phyloP scores from a whole-genome alignment of 768 basidiomycete species.

The Leucosporidium creatinivorum region DNA sequence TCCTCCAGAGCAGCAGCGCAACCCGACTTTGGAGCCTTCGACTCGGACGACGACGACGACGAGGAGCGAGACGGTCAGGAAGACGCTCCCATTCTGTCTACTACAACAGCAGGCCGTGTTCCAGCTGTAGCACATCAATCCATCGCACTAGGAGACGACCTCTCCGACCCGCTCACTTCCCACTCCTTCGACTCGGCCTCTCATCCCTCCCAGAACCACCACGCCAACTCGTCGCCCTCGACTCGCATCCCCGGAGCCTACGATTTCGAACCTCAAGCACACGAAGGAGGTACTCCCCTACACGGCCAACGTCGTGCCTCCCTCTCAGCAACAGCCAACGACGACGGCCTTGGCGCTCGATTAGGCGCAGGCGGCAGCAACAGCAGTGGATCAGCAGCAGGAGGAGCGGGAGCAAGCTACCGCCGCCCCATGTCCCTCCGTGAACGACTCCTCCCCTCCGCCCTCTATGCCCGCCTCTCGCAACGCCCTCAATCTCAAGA shows the following conservation, averaged over 20 bases:
- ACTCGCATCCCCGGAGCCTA: slow-evolving; percentile 49
- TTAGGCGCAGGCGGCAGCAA: background rate
- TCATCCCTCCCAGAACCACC: background rate
- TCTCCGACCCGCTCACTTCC: background rate
- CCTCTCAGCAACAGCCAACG: slow-evolving; percentile 51
- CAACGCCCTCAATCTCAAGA: slow-evolving; percentile 54
- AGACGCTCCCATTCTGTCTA: too few relatives aligned
- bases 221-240: background rate
- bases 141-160: background rate
- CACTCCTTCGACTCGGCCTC: background rate
- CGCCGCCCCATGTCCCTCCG: slow-evolving; percentile 41
- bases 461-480: slow-evolving; percentile 53
- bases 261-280: slow-evolving; percentile 67
- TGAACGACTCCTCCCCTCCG: slow-evolving; percentile 36
- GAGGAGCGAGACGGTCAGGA: slow-evolving; percentile 8
- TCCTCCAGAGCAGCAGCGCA: too few relatives aligned
- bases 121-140: background rate
- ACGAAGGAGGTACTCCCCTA: slow-evolving; percentile 74
- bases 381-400: slow-evolving; percentile 48
- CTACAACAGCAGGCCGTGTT: too few relatives aligned
- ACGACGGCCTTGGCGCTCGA: background rate
- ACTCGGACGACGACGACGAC: slow-evolving; percentile 18
- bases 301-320: slow-evolving; percentile 52
- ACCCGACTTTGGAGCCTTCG: slow-evolving; percentile 15
- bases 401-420: slow-evolving; percentile 58